Base-by-base conservation (phyloP, 106 monocot genomes). In the Apostasia shenzhenica region DNA sequence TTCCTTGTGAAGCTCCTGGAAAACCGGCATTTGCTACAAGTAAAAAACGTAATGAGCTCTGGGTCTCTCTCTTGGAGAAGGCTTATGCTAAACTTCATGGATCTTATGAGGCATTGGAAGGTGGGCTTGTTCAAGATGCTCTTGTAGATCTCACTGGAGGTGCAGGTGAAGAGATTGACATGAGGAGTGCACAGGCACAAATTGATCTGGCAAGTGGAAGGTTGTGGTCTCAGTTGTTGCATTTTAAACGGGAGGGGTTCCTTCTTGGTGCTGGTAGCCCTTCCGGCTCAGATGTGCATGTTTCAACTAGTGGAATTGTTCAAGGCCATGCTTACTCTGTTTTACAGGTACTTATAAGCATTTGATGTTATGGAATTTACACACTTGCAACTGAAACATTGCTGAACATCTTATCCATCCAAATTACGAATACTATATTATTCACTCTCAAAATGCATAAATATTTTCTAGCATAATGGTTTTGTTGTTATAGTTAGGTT, bases 81-180 rank as follows among this genome's bases (percentile, higher is more conserved):
- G 97, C 97, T 46, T 97, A 97, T 81, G 97, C 97, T 11, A 97
- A 97, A 60, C 84, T 97, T 48, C 97, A 97, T 80, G 97, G 97
- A 47, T 97, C 97, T 50, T 97, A 89, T 63, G 97, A 97, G 70
- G 97, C 97, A 54, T 54, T 97, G 55, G 97, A 97, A 79, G 97
- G 97, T 72, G 97, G 97, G 7, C 97, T 97, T 56, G 97, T 97
- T 52, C 97, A 97, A 81, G 97, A 97, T 82, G 97, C 97, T n/a
- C 85, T 97, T 52, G 97, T 97, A 14, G 97, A 97, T 57, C 87
- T 97, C 64, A 97, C 97, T 5, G 97, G 97, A 8, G 97, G 97
- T 6, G 97, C 97, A 74, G 97, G 97, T 12, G 97, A 97, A 77
- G 97, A 97, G 79, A 97, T 97, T 61, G 97, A 97, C 67, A 86